Evolutionary conservation across 2,329 filamentous ascomycete genomes (phyloP), one percentile per base, ranked within the genome.

Genomic region (Cadophora sp.): DNA sequence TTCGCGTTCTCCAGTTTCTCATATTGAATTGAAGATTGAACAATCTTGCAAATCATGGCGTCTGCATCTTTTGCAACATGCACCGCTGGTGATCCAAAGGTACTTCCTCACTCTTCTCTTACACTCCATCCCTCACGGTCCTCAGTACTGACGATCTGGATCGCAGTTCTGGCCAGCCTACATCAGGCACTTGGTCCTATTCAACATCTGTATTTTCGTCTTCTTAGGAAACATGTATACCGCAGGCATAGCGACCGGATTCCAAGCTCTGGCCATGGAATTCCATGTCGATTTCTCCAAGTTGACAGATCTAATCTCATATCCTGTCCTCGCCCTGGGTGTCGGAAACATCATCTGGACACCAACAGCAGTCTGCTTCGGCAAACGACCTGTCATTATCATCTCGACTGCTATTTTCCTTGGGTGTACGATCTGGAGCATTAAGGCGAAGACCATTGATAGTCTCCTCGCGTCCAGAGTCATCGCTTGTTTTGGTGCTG

Each of bases 341-440:
- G 62, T 72, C 27, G 63, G 61, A 6, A 70, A 72, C 33, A 51
- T 72, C 39, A 64, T 70, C 50, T 68, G 69, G 67, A 72, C 68
- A 61, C 69, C 70, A 14, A 67, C 65, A 2, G 68, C 71, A 20
- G 61, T 70, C 11, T 72, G 68, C 33, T 60, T 81, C 45, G 80
- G 80, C 20, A 80, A 81, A 51, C 77, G 80, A 6, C 76, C 76
- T 1, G 68, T 75, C 6, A 73, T 78, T 4, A 59, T 80, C 7
- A 64, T 77, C 4, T 76, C 78, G 14, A 74, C 77, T 70, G 58
- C 73, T 1, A 71, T 78, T 51, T 77, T 79, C 61, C 65, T 79
- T 13, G 70, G 67, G 8, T 74, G 74, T 7, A 66, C 69, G 4
- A 74, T 79, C 41, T 79, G 78, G 78, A 74, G 71, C 16, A 67